Evolutionary conservation across 2,329 filamentous ascomycete species (phyloP), one percentile per base, ranked within the genome.

Genomic region (Colletotrichum sp.): DNA sequence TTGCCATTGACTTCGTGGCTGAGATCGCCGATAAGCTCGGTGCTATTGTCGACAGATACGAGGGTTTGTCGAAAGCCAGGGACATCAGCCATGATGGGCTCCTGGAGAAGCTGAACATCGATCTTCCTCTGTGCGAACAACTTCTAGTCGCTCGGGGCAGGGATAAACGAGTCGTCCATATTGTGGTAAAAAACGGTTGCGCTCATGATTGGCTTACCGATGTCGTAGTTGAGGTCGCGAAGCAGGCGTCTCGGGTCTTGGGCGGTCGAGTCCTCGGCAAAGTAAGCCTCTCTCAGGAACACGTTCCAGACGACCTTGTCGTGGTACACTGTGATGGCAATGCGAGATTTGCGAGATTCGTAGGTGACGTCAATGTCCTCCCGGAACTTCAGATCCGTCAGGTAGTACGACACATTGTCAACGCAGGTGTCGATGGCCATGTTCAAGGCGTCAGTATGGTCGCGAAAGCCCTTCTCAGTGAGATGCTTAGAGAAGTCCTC

Each of bases 301-400:
- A 80, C 44, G 24, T 49, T 66, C 79, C 79, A 80, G 1, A 62
- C 69, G 28, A 80, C 32, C 5, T 32, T 21, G 16, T 52, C 28
- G 7, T 66, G 32, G 16, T 44, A 71, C 8, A 72, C 67, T 26
- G 75, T 59, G 16, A 80, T 32, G 30, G 71, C 32, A 52, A 79
- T 52, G 59, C 71, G 68, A 6, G 71, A 68, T 10, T 65, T 26
- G 15, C 10, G 12, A 3, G 76, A 77, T 18, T 69, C 70, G 66
- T 78, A 78, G n/a, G 62, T 76, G 30, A 73, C 65, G 13, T 63
- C 62, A 26, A 78, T 30, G 3, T 78, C 70, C 6, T 76, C 69
- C 13, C 72, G 62, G 36, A 76, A 69, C 59, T 76, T 65, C 13
- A 76, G 8, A 16, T 63, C 36, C 6, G 71, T 69, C 59, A 64